Conservation (phyloP, 2,329 filamentous ascomycete genomes). For the Penicillium paneum region DNA sequence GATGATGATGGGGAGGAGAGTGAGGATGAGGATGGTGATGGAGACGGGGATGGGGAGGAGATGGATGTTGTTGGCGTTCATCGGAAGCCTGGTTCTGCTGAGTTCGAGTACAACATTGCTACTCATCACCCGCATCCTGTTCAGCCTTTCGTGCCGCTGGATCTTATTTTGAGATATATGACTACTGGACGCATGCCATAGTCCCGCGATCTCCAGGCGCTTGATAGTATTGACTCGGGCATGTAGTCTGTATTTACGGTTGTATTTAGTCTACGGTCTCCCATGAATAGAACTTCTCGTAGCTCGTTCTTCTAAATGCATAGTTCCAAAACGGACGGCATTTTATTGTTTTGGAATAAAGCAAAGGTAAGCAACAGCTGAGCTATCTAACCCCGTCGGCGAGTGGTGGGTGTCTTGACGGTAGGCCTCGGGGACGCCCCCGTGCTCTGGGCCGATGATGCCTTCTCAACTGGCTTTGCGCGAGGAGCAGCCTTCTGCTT, state of each 20-base stretch:
- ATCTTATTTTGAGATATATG: constrained; percentile 51
- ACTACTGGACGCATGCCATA: constrained; percentile 43
- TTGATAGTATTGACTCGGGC: not conserved
- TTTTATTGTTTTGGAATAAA: constrained; percentile 17
- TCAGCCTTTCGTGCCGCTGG: constrained; percentile 40
- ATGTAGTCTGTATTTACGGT: not conserved
- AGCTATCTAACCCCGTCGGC: constrained; percentile 50
- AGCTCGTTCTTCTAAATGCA: not conserved
- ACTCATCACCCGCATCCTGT: constrained; percentile 24
- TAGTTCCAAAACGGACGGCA: constrained; percentile 9
- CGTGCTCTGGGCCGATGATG: constrained; percentile 37
- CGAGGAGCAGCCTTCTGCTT: constrained; percentile 36
- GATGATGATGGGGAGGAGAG: constrained; percentile 53
- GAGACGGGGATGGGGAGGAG: constrained; percentile 50
- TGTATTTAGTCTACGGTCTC: not conserved
- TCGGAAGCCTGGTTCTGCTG: constrained; percentile 30
- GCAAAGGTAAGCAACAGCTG: not conserved
- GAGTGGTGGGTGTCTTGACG: constrained; percentile 54
- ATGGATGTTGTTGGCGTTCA: constrained; percentile 42
- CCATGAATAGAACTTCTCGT: not conserved
- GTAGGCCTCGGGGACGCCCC: constrained; percentile 43
- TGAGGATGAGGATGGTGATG: constrained; percentile 54
- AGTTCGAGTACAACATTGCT: constrained; percentile 37
- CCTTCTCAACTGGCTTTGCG: constrained; percentile 27
- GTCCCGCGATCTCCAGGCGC: not conserved